Conservation (phyloP, 371 early-diverging fungal species). For the Neoconidiobolus thromboides region DNA sequence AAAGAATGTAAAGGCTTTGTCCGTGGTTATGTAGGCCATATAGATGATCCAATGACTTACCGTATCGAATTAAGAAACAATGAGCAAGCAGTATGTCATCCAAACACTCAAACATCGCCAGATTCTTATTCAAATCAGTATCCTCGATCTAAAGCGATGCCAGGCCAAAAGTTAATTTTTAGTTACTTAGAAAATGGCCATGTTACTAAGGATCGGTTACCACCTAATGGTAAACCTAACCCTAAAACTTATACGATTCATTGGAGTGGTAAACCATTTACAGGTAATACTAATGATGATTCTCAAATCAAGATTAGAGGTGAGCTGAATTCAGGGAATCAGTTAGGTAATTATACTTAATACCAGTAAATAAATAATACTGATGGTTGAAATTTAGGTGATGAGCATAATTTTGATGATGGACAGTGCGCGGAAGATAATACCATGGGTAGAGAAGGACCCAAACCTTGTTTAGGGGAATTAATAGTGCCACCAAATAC, state of each 20-base stretch:
- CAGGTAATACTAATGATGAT: constrained; percentile 5
- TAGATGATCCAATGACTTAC: constrained; percentile 9
- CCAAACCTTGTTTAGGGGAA: constrained; percentile 12
- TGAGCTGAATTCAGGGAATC: constrained; percentile 9
- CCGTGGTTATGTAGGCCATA: constrained; percentile 6
- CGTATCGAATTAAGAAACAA: constrained; percentile 11
- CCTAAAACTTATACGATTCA: constrained; percentile 7
- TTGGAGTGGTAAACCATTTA: constrained; percentile 12
- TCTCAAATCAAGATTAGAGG: constrained; percentile 8
- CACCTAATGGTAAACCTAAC: constrained; percentile 8
- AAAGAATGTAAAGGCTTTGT: constrained; percentile 1
- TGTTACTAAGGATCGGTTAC: constrained; percentile 11
- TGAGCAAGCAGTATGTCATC: constrained; percentile 13
- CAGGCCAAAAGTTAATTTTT: constrained; percentile 12
- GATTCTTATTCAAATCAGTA: constrained; percentile 12
- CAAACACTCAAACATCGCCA: constrained; percentile 11
- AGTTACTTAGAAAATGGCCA: constrained; percentile 17
- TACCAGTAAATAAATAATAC: no score
- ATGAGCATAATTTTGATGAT: constrained; percentile 5
- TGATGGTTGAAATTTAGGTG: neutral
- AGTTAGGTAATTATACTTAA: neutral
- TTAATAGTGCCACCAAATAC: constrained; percentile 10
- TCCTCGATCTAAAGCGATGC: constrained; percentile 9
- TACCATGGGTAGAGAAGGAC: neutral
- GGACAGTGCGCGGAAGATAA: constrained; percentile 6